Conservation (phyloP, 2,329 filamentous ascomycete species). For the Thermomyces lanuginosus region DNA sequence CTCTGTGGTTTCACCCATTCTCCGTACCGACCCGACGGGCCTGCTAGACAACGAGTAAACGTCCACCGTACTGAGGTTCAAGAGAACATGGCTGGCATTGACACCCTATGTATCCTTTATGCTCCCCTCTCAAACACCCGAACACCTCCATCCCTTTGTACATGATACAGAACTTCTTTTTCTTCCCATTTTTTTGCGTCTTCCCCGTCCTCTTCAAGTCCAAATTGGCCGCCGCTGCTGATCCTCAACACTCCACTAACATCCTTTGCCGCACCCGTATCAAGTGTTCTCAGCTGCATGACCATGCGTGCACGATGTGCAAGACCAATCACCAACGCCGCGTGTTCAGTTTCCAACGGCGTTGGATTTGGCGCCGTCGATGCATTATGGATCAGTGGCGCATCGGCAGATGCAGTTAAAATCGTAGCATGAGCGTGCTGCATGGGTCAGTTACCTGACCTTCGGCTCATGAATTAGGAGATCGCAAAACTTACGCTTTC, state of each 20-base stretch:
- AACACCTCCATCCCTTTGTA: constrained; percentile 61
- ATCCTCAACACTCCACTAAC: constrained; percentile 76
- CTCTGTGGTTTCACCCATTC: no score
- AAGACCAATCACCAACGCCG: constrained; percentile 51
- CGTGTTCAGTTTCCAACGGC: constrained; percentile 52
- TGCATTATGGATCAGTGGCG: constrained; percentile 45
- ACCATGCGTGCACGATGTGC: constrained; percentile 62
- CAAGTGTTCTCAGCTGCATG: constrained; percentile 56
- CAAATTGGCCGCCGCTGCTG: constrained; percentile 45
- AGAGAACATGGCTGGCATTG: no score
- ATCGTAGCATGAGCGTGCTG: constrained; percentile 50
- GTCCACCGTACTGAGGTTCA: no score
- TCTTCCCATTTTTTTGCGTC: constrained; percentile 31
- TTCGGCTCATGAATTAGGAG: neutral
- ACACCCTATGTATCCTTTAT: no score
- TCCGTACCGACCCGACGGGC: no score
- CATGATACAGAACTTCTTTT: constrained; percentile 65
- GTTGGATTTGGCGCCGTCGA: constrained; percentile 32
- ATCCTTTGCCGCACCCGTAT: constrained; percentile 78
- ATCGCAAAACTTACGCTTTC: constrained; percentile 37
- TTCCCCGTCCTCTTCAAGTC: constrained; percentile 18
- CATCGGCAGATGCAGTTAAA: constrained; percentile 54
- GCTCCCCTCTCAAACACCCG: constrained; percentile 78
- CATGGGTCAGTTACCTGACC: neutral
- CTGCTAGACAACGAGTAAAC: no score